Evolutionary conservation across 208 protist genomes (phyloP).

Genomic region (Leishmania major): DNA sequence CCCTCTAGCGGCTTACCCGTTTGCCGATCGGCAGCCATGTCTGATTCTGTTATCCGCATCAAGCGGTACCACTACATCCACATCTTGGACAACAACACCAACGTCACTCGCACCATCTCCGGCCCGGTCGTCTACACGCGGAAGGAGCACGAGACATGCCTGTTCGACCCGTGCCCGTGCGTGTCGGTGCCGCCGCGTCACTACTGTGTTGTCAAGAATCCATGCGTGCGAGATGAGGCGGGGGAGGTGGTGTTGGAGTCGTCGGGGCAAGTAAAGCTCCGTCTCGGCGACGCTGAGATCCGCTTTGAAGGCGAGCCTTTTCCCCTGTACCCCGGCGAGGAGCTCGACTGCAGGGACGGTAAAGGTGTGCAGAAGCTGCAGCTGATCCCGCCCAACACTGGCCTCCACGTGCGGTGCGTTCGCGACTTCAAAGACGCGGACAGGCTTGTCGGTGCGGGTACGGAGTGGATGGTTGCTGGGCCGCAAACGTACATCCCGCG

Average conservation of each 20-base stretch:
- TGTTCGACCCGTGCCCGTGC: constrained; percentile 85
- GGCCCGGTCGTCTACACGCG: constrained; percentile 94
- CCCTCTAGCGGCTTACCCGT: background rate
- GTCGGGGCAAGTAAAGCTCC: constrained; percentile 80
- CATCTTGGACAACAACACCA: constrained; percentile 95
- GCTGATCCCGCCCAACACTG: constrained; percentile 80
- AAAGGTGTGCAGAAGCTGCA: constrained; percentile 63
- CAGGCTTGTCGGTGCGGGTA: constrained; percentile 63
- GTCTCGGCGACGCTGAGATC: constrained; percentile 93
- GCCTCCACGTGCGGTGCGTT: constrained; percentile 85
- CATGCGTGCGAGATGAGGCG: constrained; percentile 45
- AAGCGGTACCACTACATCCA: constrained; percentile 94
- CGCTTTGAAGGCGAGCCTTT: constrained; percentile 92
- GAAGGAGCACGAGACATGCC: constrained; percentile 91
- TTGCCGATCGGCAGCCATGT: background rate
- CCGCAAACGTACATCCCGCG: constrained; percentile 92
- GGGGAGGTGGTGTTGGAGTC: constrained; percentile 51
- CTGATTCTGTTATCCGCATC: constrained; percentile 82
- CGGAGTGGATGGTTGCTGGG: constrained; percentile 92
- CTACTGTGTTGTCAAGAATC: constrained; percentile 83
- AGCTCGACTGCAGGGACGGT: constrained; percentile 37
- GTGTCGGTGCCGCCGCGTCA: constrained; percentile 65
- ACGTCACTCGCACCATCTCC: constrained; percentile 75
- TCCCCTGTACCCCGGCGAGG: constrained; percentile 92
- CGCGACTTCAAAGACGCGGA: constrained; percentile 60